phyloP scores from a whole-genome alignment of 176 grass and related monocot genomes.

The Typha latifolia region DNA sequence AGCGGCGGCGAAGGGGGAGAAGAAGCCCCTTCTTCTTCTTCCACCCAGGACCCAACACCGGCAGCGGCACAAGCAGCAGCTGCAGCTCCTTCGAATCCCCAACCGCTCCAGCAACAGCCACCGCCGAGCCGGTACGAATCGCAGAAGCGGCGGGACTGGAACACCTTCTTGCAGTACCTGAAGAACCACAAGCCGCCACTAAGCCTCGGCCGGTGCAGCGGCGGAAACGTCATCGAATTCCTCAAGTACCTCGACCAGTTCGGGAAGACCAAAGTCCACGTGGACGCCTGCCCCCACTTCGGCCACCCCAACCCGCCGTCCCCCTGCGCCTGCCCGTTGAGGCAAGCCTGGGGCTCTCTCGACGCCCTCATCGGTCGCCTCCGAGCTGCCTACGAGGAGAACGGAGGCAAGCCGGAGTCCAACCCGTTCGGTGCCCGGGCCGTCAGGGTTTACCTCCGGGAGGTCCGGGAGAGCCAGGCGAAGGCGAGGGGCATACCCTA shows the following conservation, averaged over 20 bases:
- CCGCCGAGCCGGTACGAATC: conserved; percentile 74
- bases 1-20: conserved; percentile 10
- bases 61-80: conserved; percentile 26
- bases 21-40: conserved; percentile 22
- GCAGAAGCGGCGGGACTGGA: conserved; percentile 92
- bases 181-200: conserved; percentile 82
- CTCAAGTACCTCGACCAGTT: conserved; percentile 84
- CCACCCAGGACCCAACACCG: not conserved
- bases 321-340: conserved; percentile 54
- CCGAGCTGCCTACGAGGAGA: conserved; percentile 86
- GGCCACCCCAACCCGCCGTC: conserved; percentile 52
- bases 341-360: conserved; percentile 87
- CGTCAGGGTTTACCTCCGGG: conserved; percentile 71
- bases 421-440: conserved; percentile 70
- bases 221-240: conserved; percentile 84
- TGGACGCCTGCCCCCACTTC: conserved; percentile 61
- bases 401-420: conserved; percentile 61
- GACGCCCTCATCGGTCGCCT: conserved; percentile 88
- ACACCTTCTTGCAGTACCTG: conserved; percentile 91
- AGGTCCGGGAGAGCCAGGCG: conserved; percentile 69
- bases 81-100: not conserved
- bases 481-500: conserved; percentile 78
- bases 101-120: not conserved
- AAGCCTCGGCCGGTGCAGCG: conserved; percentile 55
- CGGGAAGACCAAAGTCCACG: conserved; percentile 92